A percentile compares a stretch with the other conserved stretches of the same genome.
phyloP scores from a whole-genome alignment of 192 early-diverging fungal species.

The Coemansia sp. region DNA sequence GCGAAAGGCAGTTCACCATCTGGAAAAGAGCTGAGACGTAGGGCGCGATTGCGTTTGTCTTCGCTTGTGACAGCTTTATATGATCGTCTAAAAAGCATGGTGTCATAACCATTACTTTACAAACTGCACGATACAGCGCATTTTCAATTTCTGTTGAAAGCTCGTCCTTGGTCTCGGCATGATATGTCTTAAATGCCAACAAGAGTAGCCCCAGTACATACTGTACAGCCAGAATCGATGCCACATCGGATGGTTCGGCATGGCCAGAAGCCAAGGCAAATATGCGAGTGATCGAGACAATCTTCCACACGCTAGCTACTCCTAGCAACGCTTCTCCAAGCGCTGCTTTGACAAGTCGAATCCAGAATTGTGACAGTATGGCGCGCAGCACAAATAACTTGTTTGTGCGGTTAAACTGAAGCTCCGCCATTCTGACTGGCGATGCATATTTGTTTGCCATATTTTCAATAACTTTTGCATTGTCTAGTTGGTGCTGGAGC shows the following conservation, averaged over 20 bases:
- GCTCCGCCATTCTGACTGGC: neutral
- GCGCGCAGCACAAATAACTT: conserved; percentile 10
- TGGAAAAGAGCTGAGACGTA: conserved; percentile 12
- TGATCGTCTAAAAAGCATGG: conserved; percentile 13
- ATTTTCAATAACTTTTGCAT: neutral
- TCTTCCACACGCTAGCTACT: conserved; percentile 10
- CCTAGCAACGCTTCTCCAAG: conserved; percentile 16
- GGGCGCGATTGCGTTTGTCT: conserved; percentile 7
- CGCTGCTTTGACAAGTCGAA: neutral
- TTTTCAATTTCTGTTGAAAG: conserved; percentile 1
- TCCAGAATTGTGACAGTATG: conserved; percentile 6
- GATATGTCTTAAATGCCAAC: neutral
- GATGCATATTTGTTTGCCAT: neutral
- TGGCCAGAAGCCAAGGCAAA: conserved; percentile 6
- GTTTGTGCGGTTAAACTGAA: neutral
- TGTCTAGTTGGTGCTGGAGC: neutral
- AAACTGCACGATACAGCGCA: conserved; percentile 17
- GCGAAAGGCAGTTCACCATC: conserved; percentile 1
- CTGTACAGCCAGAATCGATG: neutral
- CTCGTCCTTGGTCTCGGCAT: neutral
- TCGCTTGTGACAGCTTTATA: conserved; percentile 5
- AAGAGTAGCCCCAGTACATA: conserved; percentile 9
- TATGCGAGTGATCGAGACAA: conserved; percentile 7
- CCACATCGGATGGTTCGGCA: neutral
- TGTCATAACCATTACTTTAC: conserved; percentile 6